A percentile compares a stretch with the other conserved stretches of the same genome.
Evolutionary conservation across 2,329 filamentous ascomycete genomes (phyloP).

Genomic region (Intubia oerlemansii): DNA sequence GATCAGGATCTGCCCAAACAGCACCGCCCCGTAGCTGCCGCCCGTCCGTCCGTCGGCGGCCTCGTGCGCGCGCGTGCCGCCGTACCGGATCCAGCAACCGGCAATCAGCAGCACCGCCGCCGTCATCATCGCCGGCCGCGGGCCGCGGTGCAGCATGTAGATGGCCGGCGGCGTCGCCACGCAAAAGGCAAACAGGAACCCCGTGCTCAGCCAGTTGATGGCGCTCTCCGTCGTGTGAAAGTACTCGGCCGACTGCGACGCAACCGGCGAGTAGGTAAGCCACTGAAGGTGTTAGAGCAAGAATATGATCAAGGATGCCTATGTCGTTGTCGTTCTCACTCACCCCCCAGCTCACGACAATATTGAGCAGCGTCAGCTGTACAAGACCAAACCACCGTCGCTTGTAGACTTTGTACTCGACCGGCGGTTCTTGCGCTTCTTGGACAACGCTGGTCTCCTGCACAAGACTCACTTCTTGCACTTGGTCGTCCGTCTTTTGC

Average conservation of each 20-base stretch:
- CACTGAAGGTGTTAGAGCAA: constrained; percentile 35
- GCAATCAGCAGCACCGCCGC: constrained; percentile 52
- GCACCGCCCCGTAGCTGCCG: constrained; percentile 52
- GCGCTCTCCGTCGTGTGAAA: constrained; percentile 52
- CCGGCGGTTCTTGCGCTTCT: too few relatives aligned
- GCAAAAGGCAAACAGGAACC: constrained; percentile 70
- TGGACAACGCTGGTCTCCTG: too few relatives aligned
- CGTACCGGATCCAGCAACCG: constrained; percentile 86
- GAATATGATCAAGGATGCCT: neutral
- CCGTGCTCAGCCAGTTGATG: constrained; percentile 86
- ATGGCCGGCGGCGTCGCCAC: constrained; percentile 51
- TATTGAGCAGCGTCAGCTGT: constrained; percentile 72
- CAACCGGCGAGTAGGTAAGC: constrained; percentile 79
- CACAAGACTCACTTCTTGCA: too few relatives aligned
- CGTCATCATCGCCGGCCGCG: constrained; percentile 54
- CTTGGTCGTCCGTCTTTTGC: too few relatives aligned
- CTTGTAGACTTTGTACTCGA: constrained; percentile 37
- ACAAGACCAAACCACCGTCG: constrained; percentile 73
- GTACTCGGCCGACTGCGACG: constrained; percentile 49
- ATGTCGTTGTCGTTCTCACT: constrained; percentile 15
- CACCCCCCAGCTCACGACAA: constrained; percentile 90
- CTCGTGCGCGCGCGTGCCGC: constrained; percentile 30
- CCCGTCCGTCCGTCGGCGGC: constrained; percentile 9
- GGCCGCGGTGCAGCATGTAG: constrained; percentile 58
- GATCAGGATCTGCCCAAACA: constrained; percentile 82